phyloP scores from a whole-genome alignment of 2,329 filamentous ascomycete genomes.

The Hymenoscyphus scutula region DNA sequence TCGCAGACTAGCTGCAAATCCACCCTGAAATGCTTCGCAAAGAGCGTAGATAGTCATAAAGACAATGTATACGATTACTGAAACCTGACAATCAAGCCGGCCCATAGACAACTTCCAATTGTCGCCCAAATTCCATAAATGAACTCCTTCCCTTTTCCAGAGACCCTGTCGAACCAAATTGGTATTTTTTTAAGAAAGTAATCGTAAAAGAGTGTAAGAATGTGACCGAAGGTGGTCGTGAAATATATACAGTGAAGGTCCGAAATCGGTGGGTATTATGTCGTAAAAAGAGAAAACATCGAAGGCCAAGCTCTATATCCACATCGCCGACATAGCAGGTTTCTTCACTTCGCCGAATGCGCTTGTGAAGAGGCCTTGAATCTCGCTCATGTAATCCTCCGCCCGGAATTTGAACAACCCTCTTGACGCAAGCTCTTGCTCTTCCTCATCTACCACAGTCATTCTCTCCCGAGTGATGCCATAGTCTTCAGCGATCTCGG shows the following conservation, averaged over 20 bases:
- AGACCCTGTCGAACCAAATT: conserved; percentile 18
- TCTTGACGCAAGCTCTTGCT: conserved; percentile 63
- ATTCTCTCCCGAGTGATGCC: conserved; percentile 53
- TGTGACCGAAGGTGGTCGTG: conserved; percentile 21
- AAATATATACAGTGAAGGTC: conserved; percentile 30
- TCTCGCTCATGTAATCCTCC: conserved; percentile 80
- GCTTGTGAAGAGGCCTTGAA: conserved; percentile 57
- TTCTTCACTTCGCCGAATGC: conserved; percentile 30
- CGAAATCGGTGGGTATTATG: conserved; percentile 9
- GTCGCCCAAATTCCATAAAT: conserved; percentile 10
- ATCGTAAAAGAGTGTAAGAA: conserved; percentile 31
- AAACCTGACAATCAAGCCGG: neutral
- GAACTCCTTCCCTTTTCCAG: conserved; percentile 25
- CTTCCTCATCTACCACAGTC: conserved; percentile 69
- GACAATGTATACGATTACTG: conserved; percentile 17
- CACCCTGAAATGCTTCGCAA: conserved; percentile 13
- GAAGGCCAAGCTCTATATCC: conserved; percentile 34
- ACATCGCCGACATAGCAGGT: conserved; percentile 28
- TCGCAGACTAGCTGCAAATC: conserved; percentile 11
- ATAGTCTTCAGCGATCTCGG: conserved; percentile 90
- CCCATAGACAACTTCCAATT: neutral
- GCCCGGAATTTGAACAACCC: conserved; percentile 73
- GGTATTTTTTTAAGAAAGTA: conserved; percentile 16
- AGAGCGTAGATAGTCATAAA: conserved; percentile 21
- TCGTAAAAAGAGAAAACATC: conserved; percentile 11